Evolutionary conservation across 768 basidiomycete species (phyloP).

Genomic region (Guyanaporus albipodus): DNA sequence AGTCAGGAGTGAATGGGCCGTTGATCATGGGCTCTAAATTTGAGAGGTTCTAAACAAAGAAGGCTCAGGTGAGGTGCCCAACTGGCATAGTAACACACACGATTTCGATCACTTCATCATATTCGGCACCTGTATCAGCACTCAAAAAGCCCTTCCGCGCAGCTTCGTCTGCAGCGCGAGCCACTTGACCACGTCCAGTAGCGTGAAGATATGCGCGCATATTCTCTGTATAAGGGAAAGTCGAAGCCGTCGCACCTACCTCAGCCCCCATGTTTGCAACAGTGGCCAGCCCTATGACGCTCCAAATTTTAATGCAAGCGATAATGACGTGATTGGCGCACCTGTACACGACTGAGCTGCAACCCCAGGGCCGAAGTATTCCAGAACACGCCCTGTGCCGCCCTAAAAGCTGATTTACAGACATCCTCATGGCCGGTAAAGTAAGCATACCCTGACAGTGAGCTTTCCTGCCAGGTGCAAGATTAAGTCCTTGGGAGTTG

Average conservation of each 20-base stretch:
- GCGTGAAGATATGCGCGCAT: slow-evolving; percentile 90
- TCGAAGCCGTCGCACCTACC: slow-evolving; percentile 99
- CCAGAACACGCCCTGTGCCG: slow-evolving; percentile 92
- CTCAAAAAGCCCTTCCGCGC: slow-evolving; percentile 71
- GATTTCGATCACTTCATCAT: slow-evolving; percentile 93
- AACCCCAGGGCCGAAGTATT: slow-evolving; percentile 96
- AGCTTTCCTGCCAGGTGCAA: slow-evolving; percentile 91
- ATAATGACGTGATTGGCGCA: slow-evolving; percentile 22
- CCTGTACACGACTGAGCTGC: slow-evolving; percentile 89
- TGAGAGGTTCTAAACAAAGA: slow-evolving; percentile 64
- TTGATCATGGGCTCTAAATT: slow-evolving; percentile 90
- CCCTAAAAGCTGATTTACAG: slow-evolving; percentile 49
- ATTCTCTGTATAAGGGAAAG: slow-evolving; percentile 89
- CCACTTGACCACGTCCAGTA: slow-evolving; percentile 84
- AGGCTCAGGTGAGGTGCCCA: background rate
- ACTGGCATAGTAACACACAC: slow-evolving; percentile 41
- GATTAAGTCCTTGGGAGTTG: slow-evolving; percentile 94
- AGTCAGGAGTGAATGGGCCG: slow-evolving; percentile 96
- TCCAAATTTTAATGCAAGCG: background rate
- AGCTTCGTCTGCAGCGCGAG: slow-evolving; percentile 81
- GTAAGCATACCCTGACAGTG: slow-evolving; percentile 73
- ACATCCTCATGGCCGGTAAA: background rate
- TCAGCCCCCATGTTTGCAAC: slow-evolving; percentile 99
- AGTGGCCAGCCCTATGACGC: slow-evolving; percentile 71
- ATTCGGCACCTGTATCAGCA: slow-evolving; percentile 86